Evolutionary conservation across 768 basidiomycete genomes (phyloP).

Genomic region (Suillus discolor): DNA sequence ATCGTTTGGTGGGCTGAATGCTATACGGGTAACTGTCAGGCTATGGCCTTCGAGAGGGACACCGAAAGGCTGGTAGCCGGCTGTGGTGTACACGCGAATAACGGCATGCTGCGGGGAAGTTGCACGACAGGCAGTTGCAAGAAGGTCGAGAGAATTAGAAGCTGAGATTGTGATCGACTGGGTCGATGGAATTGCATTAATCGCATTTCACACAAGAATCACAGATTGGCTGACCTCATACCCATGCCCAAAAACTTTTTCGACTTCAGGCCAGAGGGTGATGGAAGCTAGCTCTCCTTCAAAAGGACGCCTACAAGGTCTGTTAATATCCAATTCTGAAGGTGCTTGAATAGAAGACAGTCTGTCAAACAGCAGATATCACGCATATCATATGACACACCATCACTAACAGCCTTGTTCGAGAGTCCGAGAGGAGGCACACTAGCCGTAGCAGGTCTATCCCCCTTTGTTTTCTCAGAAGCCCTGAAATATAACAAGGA

Average conservation of each 20-base stretch:
- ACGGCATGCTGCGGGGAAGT: conserved; percentile 88
- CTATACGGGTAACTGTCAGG: conserved; percentile 87
- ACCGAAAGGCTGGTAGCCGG: conserved; percentile 70
- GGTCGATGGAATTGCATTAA: conserved; percentile 2
- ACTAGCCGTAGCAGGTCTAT: conserved; percentile 76
- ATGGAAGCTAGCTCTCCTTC: conserved; percentile 87
- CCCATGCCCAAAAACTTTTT: conserved; percentile 97
- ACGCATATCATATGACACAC: conserved; percentile 37
- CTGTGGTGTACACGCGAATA: conserved; percentile 78
- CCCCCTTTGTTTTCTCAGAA: conserved; percentile 41
- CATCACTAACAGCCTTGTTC: conserved; percentile 84
- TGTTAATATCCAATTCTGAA: conserved; percentile 18
- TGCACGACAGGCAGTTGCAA: conserved; percentile 92
- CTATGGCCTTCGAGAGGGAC: conserved; percentile 79
- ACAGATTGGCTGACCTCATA: conserved; percentile 71
- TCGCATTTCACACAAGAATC: neutral
- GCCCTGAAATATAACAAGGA: neutral
- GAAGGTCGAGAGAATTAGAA: conserved; percentile 65
- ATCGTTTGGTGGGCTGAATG: conserved; percentile 84
- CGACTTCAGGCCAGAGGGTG: conserved; percentile 95
- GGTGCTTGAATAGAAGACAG: conserved; percentile 15
- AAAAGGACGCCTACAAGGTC: conserved; percentile 57
- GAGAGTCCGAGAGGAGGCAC: conserved; percentile 94
- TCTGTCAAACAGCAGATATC: conserved; percentile 1
- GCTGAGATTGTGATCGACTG: conserved; percentile 82